Conservation (phyloP, 257 asterid species). For the Echites panduratus region DNA sequence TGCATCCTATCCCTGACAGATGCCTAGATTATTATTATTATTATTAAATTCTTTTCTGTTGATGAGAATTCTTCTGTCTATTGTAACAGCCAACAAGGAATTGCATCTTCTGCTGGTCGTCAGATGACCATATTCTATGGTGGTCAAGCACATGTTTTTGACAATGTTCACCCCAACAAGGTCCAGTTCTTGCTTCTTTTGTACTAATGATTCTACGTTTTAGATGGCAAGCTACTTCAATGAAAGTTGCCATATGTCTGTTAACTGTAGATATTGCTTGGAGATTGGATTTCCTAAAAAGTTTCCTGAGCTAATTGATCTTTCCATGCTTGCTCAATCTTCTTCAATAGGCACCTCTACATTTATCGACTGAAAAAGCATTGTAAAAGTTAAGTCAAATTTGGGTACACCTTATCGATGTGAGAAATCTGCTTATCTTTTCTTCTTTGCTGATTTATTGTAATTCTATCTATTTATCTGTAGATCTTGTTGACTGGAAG, state of each 20-base stretch:
- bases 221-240: neutral
- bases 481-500: no score
- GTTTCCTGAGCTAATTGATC: neutral
- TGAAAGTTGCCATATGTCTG: neutral
- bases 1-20: slow-evolving; percentile 2
- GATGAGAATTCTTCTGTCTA: slow-evolving; percentile 17
- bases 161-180: slow-evolving; percentile 83
- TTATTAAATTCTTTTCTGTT: neutral
- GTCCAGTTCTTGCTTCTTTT: slow-evolving; percentile 30
- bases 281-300: neutral
- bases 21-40: neutral
- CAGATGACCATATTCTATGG: slow-evolving; percentile 95
- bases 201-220: neutral
- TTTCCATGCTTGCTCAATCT: neutral
- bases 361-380: neutral
- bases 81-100: slow-evolving; percentile 55
- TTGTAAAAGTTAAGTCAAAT: neutral
- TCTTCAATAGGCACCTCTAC: neutral
- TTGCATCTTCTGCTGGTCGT: slow-evolving; percentile 37
- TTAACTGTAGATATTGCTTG: neutral
- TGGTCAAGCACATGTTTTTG: slow-evolving; percentile 95
- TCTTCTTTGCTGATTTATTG: neutral
- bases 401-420: neutral
- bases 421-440: neutral
- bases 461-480: neutral